Evolutionary conservation across 129 eudicot genomes (phyloP).

Genomic region (Cynara cardunculus): DNA sequence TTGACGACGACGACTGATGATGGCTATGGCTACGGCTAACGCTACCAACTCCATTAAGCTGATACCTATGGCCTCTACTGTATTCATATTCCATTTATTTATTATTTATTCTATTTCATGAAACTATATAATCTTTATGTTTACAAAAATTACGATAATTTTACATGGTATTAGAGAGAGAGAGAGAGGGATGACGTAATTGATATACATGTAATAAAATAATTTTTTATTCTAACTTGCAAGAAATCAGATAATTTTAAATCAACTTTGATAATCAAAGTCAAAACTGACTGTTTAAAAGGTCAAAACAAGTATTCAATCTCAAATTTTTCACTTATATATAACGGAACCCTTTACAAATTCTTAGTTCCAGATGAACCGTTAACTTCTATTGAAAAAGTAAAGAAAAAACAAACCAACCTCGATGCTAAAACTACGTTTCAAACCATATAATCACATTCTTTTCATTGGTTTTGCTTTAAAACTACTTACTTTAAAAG

Average conservation of each 20-base stretch:
- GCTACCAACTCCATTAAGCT: neutral
- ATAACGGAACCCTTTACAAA: slow-evolving; percentile 26
- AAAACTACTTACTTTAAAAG: neutral
- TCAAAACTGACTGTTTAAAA: neutral
- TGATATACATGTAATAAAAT: no score
- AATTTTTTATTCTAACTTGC: no score
- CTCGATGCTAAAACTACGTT: slow-evolving; percentile 21
- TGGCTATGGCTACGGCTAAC: no score
- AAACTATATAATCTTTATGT: neutral
- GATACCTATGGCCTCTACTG: slow-evolving; percentile 7
- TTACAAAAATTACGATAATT: neutral
- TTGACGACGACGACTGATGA: slow-evolving; percentile 9
- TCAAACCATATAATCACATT: slow-evolving; percentile 23
- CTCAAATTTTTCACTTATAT: neutral
- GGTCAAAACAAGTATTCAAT: neutral
- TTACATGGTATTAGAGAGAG: neutral
- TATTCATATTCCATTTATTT: neutral
- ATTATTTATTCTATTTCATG: neutral
- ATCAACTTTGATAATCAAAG: neutral
- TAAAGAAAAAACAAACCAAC: slow-evolving; percentile 5
- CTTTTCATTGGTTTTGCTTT: neutral
- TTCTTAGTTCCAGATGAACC: slow-evolving; percentile 14
- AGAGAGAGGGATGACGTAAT: neutral
- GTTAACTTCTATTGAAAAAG: neutral
- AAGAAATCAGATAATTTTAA: no score